Evolutionary conservation across 1,139 yeast genomes (phyloP), one percentile per base, ranked within the genome.

Genomic region (Yamadazyma diddensiae): DNA sequence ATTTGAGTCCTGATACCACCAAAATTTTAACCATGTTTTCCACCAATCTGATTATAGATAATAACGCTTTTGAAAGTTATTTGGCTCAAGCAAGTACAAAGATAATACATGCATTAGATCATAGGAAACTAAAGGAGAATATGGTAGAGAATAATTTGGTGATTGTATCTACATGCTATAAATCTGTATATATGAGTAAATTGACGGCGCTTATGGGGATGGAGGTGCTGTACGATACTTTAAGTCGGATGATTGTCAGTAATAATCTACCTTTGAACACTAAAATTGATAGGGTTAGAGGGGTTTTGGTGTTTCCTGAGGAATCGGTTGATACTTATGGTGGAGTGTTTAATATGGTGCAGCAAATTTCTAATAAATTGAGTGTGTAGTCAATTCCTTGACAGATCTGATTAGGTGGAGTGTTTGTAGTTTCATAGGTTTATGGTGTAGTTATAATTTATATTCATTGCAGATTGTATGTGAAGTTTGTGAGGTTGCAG

Each of bases 221-320:
- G 8, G 45, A 33, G 45, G 53, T 31, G 25, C 52, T 30, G 62
- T 62, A 43, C 47, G 39, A 21, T 30, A 26, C 62, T 15, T 43
- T 65, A 6, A 46, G 53, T 20, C 48, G 48, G 15, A 66, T 68
- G 73, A 63, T 68, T 27, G 47, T 54, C 20, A 42, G 41, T 15
- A 54, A 58, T 26, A 65, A 65, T 41, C 47, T 66, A 11, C 64
- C 65, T 2, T 24, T 38, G 4, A 50, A 49, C 8, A 53, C 65
- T 6, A 52, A 47, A 28, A 58, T 68, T 17, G 66, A 68, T 47
- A 72, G 66, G 38, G 28, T 53, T 5, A 40, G 50, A n/a, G 46
- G 45, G 3, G 35, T 54, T 8, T 38, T 64, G 28, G 36, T 46
- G 2, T 60, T 66, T 43, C 56, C 55, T 3, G 42, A 37, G n/a